Conservation (phyloP, 1,284 basidiomycete genomes). For the Ganoderma leucocontextum region DNA sequence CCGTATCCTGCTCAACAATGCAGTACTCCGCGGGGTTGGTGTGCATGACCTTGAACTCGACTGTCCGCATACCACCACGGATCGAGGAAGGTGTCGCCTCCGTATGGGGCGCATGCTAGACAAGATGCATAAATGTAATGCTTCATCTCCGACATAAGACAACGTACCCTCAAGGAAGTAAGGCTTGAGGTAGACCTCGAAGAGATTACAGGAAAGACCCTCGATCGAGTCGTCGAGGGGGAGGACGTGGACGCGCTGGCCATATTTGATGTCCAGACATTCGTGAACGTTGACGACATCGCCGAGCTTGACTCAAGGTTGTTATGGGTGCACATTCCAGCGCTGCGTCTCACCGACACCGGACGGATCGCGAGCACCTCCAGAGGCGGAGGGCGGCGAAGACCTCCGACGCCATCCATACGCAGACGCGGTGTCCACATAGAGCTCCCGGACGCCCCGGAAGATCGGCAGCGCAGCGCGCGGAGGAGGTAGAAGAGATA, state of each 20-base stretch:
- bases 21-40: constrained; percentile 96
- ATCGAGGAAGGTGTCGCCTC: constrained; percentile 99
- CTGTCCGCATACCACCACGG: constrained; percentile 96
- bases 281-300: constrained; percentile 96
- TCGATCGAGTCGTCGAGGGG: no score
- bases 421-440: neutral
- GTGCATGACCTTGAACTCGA: constrained; percentile 99
- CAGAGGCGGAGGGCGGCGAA: neutral
- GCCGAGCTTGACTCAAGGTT: constrained; percentile 97
- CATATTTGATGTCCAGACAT: constrained; percentile 97
- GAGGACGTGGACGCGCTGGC: no score
- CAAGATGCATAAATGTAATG: constrained; percentile 24
- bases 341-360: neutral
- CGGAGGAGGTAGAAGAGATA: neutral
- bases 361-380: neutral
- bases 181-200: no score
- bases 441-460: neutral
- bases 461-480: neutral
- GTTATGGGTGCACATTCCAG: constrained; percentile 95
- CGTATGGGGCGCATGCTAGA: constrained; percentile 90
- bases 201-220: no score
- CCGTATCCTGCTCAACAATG: constrained; percentile 97
- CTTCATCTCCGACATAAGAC: constrained; percentile 1
- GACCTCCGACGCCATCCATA: neutral
- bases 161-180: constrained; percentile 95